phyloP scores from a whole-genome alignment of 805 yeast genomes.

The Maudiozyma bulderi region DNA sequence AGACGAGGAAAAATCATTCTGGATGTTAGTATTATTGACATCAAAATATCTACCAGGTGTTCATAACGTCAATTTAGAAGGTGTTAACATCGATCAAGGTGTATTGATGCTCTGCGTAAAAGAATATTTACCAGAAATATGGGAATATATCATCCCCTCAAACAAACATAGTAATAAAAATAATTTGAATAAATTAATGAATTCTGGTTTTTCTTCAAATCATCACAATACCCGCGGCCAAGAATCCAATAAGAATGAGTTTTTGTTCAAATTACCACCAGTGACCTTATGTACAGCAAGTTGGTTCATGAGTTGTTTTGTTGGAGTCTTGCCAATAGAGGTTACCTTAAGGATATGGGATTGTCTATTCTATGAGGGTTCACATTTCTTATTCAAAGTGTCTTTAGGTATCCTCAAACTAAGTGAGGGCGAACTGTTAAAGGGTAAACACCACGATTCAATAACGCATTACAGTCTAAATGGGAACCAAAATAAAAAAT shows the following conservation, averaged over 20 bases:
- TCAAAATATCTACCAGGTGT: constrained; percentile 82
- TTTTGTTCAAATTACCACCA: constrained; percentile 74
- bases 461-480: constrained; percentile 1
- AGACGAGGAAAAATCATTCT: constrained; percentile 84
- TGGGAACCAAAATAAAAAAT: constrained; percentile 1
- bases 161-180: not conserved
- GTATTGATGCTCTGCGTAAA: constrained; percentile 78
- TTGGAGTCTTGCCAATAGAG: constrained; percentile 83
- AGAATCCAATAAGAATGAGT: constrained; percentile 27
- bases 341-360: constrained; percentile 89
- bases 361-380: constrained; percentile 84
- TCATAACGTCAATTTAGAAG: constrained; percentile 82
- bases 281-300: constrained; percentile 87
- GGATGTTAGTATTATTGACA: constrained; percentile 92
- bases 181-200: not conserved
- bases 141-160: constrained; percentile 43
- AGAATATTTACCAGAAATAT: constrained; percentile 74
- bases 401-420: constrained; percentile 71
- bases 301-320: constrained; percentile 97
- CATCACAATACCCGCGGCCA: constrained; percentile 2
- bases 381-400: constrained; percentile 74
- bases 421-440: constrained; percentile 54
- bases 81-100: constrained; percentile 92
- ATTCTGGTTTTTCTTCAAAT: not conserved
- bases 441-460: constrained; percentile 11